Percentiles rank a stretch among this genome's conserved stretches.
Evolutionary conservation across 2,329 filamentous ascomycete genomes (phyloP).

Genomic region (Penicillium occitanis): DNA sequence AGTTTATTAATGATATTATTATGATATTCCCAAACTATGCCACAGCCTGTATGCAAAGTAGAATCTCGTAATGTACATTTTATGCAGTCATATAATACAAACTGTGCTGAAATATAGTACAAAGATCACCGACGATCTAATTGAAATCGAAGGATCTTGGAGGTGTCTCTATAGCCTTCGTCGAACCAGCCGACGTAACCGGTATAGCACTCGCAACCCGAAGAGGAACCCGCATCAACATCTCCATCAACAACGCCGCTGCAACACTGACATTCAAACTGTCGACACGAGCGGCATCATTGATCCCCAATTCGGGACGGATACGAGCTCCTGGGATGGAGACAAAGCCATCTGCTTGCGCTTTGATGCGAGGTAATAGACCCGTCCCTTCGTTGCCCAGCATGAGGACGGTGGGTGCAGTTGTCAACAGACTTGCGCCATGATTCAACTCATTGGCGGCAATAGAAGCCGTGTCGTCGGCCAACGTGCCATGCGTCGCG

Average conservation of each 20-base stretch:
- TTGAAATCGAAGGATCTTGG: constrained; percentile 20
- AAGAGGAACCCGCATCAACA: constrained; percentile 39
- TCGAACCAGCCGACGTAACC: constrained; percentile 18
- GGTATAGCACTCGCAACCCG: constrained; percentile 12
- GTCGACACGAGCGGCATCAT: constrained; percentile 63
- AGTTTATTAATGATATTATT: constrained; percentile 5
- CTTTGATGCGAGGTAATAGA: constrained; percentile 63
- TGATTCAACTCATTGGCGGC: constrained; percentile 34
- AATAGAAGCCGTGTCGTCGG: constrained; percentile 36
- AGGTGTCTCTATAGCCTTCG: constrained; percentile 22
- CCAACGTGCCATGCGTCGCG: constrained; percentile 16
- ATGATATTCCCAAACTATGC: background rate
- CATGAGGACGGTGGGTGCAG: constrained; percentile 72
- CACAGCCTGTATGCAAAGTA: background rate
- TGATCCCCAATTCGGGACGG: constrained; percentile 39
- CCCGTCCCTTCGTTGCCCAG: constrained; percentile 81
- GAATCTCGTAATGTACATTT: constrained; percentile 13
- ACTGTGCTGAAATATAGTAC: constrained; percentile 12
- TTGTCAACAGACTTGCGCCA: constrained; percentile 44
- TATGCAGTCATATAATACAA: background rate
- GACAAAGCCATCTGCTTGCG: constrained; percentile 62
- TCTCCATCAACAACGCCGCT: constrained; percentile 64
- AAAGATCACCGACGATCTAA: constrained; percentile 2
- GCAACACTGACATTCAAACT: constrained; percentile 94
- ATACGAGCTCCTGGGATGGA: constrained; percentile 60